Evolutionary conservation across 768 basidiomycete genomes (phyloP).

Genomic region (Artomyces pyxidatus): DNA sequence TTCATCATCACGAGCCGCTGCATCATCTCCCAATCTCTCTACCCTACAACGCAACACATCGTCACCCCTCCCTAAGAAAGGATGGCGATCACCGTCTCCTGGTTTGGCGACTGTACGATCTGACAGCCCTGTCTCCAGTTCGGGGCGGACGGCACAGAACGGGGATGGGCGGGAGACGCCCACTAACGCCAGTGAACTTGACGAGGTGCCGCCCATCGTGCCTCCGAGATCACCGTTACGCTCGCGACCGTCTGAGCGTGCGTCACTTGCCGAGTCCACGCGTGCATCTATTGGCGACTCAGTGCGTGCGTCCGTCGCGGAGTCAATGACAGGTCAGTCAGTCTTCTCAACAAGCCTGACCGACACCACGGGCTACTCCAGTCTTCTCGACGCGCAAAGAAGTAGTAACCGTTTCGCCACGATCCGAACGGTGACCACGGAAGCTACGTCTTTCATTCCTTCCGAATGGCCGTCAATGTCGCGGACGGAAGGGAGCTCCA

Average conservation of each 20-base stretch:
- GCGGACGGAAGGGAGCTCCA: constrained; percentile 52
- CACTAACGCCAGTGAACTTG: constrained; percentile 23
- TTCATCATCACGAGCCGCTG: constrained; percentile 35
- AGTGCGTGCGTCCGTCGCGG: constrained; percentile 26
- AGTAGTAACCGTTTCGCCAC: constrained; percentile 63
- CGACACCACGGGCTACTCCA: constrained; percentile 49
- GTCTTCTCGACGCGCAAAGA: constrained; percentile 42
- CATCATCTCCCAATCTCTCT: constrained; percentile 59
- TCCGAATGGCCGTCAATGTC: constrained; percentile 58
- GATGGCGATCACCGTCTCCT: not conserved
- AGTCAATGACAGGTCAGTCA: constrained; percentile 49
- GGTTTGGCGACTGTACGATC: constrained; percentile 10
- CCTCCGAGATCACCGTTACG: constrained; percentile 49
- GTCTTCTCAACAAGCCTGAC: constrained; percentile 55
- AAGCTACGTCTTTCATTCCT: constrained; percentile 52
- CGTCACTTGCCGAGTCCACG: constrained; percentile 6
- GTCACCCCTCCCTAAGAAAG: not conserved
- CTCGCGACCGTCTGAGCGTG: constrained; percentile 23
- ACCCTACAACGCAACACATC: constrained; percentile 14
- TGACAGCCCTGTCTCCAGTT: constrained; percentile 14
- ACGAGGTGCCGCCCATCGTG: constrained; percentile 31
- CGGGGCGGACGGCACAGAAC: constrained; percentile 23
- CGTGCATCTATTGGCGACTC: constrained; percentile 23
- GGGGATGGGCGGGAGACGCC: constrained; percentile 14
- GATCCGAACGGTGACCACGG: constrained; percentile 75